These are phyloP conservation scores for Botrytis galanthina DNA, from an alignment of 2,329 filamentous ascomycete species.

Conservation along the genomic window DNA sequence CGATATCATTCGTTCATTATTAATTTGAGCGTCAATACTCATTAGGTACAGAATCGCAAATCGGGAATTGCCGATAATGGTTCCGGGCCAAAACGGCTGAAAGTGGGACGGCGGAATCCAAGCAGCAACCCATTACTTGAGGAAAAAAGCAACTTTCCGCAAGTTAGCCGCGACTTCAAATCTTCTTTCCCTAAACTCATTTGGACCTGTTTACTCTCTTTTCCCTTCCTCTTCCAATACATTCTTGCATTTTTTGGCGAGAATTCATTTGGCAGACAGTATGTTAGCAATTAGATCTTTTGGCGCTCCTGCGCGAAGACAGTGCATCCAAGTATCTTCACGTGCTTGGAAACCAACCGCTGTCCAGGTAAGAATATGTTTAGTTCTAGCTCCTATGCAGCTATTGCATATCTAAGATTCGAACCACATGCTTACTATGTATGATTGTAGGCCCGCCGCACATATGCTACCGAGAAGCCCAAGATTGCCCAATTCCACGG, in stretches of 20 bases:
- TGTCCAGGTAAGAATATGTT: slow-evolving; percentile 53
- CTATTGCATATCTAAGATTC: slow-evolving; percentile 11
- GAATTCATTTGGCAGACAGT: slow-evolving; percentile 42
- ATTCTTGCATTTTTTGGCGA: slow-evolving; percentile 14
- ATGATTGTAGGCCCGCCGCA: slow-evolving; percentile 50
- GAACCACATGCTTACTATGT: slow-evolving; percentile 27
- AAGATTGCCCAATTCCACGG: slow-evolving; percentile 93
- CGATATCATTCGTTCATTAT: neutral
- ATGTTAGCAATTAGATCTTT: slow-evolving; percentile 85
- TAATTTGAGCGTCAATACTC: neutral
- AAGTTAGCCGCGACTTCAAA: slow-evolving; percentile 23
- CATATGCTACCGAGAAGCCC: slow-evolving; percentile 61
- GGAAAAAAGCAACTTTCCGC: slow-evolving; percentile 25
- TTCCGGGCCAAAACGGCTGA: slow-evolving; percentile 13
- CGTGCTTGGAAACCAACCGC: slow-evolving; percentile 51
- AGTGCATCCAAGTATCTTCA: slow-evolving; percentile 71
- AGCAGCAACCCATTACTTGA: slow-evolving; percentile 19
- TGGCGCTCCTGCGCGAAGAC: slow-evolving; percentile 70
- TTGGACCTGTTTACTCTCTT: slow-evolving; percentile 25
- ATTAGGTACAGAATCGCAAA: neutral
- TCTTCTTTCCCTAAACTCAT: slow-evolving; percentile 19
- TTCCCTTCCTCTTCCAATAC: neutral
- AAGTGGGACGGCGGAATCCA: slow-evolving; percentile 21
- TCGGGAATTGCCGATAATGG: slow-evolving; percentile 13
- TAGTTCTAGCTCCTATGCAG: slow-evolving; percentile 21